Evolutionary conservation across 768 basidiomycete genomes (phyloP), one percentile per base, ranked within the genome.

Genomic region (Artomyces pyxidatus): DNA sequence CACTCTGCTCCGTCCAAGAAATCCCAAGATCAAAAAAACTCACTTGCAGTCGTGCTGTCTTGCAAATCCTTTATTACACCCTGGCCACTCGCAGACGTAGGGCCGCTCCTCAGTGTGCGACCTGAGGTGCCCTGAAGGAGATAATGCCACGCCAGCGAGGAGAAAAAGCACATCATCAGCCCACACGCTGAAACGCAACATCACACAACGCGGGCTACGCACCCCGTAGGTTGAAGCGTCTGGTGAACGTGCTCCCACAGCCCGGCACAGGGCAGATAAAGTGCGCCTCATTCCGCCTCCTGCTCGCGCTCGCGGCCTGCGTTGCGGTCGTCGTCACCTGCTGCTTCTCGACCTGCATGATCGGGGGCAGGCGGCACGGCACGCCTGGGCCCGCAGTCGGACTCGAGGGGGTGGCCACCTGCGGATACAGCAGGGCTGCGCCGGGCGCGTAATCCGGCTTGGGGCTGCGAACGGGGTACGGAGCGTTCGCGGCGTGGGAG

Each of bases 1-100:
- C 38, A 27, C 35, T 19, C 22, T 42, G 14, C 25, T 41, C 12
- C n/a, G 11, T 8, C 42, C 17, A 45, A 23, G 22, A 30, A 14
- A n/a, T 17, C 8, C 6, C 30, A 5, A n/a, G 25, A 29, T 50
- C n/a, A 32, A 37, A 32, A 23, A n/a, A 37, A 81, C 86, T 63
- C 61, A 88, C 85, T 96, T 96, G 87, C 92, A 95, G 63, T 97
- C 93, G 65, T 97, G 93, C 64, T 94, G 90, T 39, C 93, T 78
- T 44, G 93, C 93, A 63, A 96, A 95, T 22, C 89, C 86, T 64
- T 96, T 97, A 63, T 86, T 87, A 65, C 93, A 97, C 26, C 91
- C 92, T 11, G 89, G 88, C 78, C 87, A 93, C 51, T 89, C 85
- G 65, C 93, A 96, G 51, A 89, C 80, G 67, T 91, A 97, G 30